Percentiles rank a stretch among this genome's conserved stretches.
Evolutionary conservation across 2,329 filamentous ascomycete species (phyloP).

Genomic region (Aspergillus arachidicola): DNA sequence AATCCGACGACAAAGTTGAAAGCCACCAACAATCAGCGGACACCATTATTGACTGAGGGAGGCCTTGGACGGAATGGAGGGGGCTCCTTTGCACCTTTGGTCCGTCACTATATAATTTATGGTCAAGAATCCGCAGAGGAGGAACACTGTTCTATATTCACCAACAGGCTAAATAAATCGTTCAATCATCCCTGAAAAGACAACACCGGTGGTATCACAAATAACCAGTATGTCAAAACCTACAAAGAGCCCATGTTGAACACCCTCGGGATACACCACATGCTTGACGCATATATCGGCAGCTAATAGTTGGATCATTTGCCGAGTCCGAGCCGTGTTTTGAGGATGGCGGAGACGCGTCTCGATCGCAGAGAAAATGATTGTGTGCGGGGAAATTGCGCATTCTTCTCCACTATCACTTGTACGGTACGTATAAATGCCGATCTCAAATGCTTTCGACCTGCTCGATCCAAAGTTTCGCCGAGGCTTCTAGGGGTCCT

Average conservation of each 20-base stretch:
- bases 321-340: neutral
- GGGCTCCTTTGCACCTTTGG: neutral
- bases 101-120: neutral
- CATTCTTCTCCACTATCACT: neutral
- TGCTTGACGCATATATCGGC: too few species aligned
- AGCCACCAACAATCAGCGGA: neutral
- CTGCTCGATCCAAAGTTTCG: neutral
- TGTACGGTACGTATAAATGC: neutral
- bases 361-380: neutral
- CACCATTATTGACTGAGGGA: too few species aligned
- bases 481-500: neutral
- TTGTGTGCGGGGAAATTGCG: neutral
- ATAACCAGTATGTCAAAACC: neutral
- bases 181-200: too few species aligned
- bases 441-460: neutral
- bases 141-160: neutral
- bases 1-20: too few species aligned
- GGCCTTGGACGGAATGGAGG: too few species aligned
- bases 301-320: accelerated
- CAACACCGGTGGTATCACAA: too few species aligned
- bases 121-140: neutral
- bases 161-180: too few species aligned
- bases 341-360: neutral
- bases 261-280: neutral
- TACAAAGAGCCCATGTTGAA: neutral